These are phyloP conservation scores for Neurospora pannonica DNA, from an alignment of 495 filamentous ascomycete species.

Conservation along the genomic window DNA sequence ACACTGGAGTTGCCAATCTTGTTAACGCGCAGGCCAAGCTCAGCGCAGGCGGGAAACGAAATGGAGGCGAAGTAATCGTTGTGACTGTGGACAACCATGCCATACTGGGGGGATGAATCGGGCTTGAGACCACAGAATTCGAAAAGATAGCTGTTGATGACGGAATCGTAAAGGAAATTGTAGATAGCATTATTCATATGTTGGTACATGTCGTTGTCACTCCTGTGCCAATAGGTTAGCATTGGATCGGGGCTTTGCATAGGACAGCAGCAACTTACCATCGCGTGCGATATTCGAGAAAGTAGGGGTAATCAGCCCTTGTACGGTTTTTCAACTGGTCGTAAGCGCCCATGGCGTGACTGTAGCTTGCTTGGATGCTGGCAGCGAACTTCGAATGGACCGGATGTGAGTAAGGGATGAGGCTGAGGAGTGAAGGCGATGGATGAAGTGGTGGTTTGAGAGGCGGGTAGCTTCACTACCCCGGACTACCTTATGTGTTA, in stretches of 20 bases:
- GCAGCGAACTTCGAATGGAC: not conserved
- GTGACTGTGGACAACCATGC: slow-evolving; percentile 73
- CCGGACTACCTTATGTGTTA: not conserved
- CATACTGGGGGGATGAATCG: slow-evolving; percentile 56
- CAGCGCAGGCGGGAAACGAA: slow-evolving; percentile 72
- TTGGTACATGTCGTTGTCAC: slow-evolving; percentile 93
- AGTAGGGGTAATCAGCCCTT: slow-evolving; percentile 66
- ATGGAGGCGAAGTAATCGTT: slow-evolving; percentile 79
- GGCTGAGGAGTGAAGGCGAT: not conserved
- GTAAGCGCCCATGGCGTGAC: slow-evolving; percentile 21
- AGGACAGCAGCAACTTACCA: slow-evolving; percentile 46
- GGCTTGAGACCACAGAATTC: slow-evolving; percentile 68
- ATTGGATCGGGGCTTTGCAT: not conserved
- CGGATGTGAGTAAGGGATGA: not conserved
- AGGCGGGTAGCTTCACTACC: not conserved
- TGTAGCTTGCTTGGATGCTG: not conserved
- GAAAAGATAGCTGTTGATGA: slow-evolving; percentile 86
- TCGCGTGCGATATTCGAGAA: slow-evolving; percentile 77
- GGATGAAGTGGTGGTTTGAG: not conserved
- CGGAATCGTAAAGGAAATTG: slow-evolving; percentile 73
- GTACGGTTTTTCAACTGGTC: slow-evolving; percentile 50
- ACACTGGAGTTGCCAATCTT: slow-evolving; percentile 80
- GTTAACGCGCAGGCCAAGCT: slow-evolving; percentile 73
- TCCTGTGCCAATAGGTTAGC: slow-evolving; percentile 40
- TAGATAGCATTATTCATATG: slow-evolving; percentile 83